Evolutionary conservation across 2,329 filamentous ascomycete species (phyloP), one percentile per base, ranked within the genome.

Genomic region (Exophiala phaeomuriformis): DNA sequence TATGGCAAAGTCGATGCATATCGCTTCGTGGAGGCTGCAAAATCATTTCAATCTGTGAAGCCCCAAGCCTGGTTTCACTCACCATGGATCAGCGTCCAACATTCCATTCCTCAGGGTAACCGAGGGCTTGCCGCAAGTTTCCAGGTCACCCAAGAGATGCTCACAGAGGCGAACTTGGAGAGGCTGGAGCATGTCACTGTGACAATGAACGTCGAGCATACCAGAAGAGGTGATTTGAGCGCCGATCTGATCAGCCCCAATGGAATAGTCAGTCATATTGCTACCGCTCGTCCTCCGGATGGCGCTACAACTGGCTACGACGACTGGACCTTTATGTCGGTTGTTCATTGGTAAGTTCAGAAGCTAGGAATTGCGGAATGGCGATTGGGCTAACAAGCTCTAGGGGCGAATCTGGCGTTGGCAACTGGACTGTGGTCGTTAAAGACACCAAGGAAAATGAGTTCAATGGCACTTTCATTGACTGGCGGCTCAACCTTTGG

Each of bases 311-410:
- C 72, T 27, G 93, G 93, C 5, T 98, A 97, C 68, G 74, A 84
- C 36, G 89, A 97, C 71, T 98, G 93, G 93, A 97, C 91, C 0
- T 98, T 98, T 65, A 98, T 98, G 93, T 94, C 85, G 57, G 93
- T 98, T 36, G 90, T 85, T 59, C 93, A 98, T 68, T 98, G 90
- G 87, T 90, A 77, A 71, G 84, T 71, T 29, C 29, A 30, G 4
- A 3, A 40, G n/a, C 35, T 44, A 33, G 7, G 9, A 35, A 8
- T 7, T n/a, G 37, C 36, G 33, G 29, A 10, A 19, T 28, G 28
- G 9, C 12, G 5, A 4, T 12, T 3, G 5, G 29, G 67, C 69
- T 75, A 66, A 75, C 62, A 49, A 51, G 42, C 33, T 1, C 35
- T 50, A 90, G 86, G 89, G 93, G 93, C 46, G 93, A 98, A 71